Percentiles rank a stretch among this genome's conserved stretches.
Evolutionary conservation across 2,329 filamentous ascomycete genomes (phyloP).

Genomic region (Zasmidium cellare): DNA sequence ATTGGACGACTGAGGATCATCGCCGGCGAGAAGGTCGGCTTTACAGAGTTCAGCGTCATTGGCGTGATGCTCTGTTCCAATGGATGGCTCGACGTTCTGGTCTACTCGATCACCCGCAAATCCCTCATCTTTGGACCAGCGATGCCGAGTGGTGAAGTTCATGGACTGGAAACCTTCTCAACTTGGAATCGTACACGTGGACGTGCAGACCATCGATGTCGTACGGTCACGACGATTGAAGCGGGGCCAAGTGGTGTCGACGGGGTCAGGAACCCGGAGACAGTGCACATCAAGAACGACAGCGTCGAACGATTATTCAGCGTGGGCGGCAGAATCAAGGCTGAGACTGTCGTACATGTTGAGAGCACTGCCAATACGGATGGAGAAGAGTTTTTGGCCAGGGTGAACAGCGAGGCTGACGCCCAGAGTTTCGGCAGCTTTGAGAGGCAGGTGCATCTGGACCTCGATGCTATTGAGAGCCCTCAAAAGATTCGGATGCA

Average conservation of each 20-base stretch:
- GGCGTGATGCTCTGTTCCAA: slow-evolving; percentile 58
- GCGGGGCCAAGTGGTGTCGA: background rate
- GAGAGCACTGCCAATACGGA: background rate
- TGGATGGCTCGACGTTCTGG: slow-evolving; percentile 57
- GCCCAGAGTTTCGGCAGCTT: background rate
- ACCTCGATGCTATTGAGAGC: background rate
- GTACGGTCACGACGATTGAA: background rate
- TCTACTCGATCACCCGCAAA: slow-evolving; percentile 56
- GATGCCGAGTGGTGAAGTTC: slow-evolving; percentile 9
- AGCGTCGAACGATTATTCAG: background rate
- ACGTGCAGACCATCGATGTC: background rate
- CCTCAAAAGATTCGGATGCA: background rate
- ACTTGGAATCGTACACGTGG: slow-evolving; percentile 2
- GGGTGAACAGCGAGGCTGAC: background rate
- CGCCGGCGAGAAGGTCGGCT: slow-evolving; percentile 39
- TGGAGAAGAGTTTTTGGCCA: background rate
- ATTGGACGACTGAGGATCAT: slow-evolving; percentile 63
- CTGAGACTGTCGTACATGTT: background rate
- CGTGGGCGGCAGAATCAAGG: background rate
- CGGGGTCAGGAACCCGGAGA: background rate
- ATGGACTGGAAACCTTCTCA: slow-evolving; percentile 16
- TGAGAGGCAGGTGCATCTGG: background rate
- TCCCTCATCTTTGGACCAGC: slow-evolving; percentile 18
- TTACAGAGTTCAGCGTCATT: slow-evolving; percentile 48
- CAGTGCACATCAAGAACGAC: background rate